A percentile compares a stretch with the other conserved stretches of the same genome.
phyloP scores from a whole-genome alignment of 495 filamentous ascomycete genomes.

The Rhizodiscina lignyota region DNA sequence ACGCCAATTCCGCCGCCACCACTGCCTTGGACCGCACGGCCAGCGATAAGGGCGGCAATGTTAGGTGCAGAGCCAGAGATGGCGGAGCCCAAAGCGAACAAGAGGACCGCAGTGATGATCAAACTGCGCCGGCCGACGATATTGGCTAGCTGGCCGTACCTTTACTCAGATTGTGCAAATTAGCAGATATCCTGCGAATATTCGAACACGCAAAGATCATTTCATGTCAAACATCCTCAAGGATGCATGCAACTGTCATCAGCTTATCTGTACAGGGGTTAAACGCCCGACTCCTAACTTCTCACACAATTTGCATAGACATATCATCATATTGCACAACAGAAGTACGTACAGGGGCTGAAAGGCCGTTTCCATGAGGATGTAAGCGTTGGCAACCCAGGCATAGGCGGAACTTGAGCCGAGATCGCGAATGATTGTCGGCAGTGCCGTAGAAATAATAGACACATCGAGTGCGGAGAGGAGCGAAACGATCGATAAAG shows the following conservation, averaged over 20 bases:
- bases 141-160: constrained; percentile 13
- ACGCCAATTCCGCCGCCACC: constrained; percentile 18
- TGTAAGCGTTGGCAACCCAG: constrained; percentile 13
- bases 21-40: constrained; percentile 16
- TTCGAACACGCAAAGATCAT: too few relatives aligned
- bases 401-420: constrained; percentile 9
- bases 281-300: too few relatives aligned
- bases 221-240: too few relatives aligned
- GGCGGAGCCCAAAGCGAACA: constrained; percentile 16
- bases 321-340: too few relatives aligned
- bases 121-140: constrained; percentile 17
- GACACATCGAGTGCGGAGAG: constrained; percentile 14
- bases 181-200: too few relatives aligned
- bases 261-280: too few relatives aligned
- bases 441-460: constrained; percentile 13
- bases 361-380: constrained; percentile 10
- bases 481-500: constrained; percentile 5
- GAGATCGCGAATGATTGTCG: constrained; percentile 9
- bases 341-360: constrained; percentile 12
- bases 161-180: too few relatives aligned
- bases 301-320: too few relatives aligned
- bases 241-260: too few relatives aligned
- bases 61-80: constrained; percentile 11
- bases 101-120: constrained; percentile 10
- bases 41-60: constrained; percentile 12